phyloP scores from a whole-genome alignment of 2,329 filamentous ascomycete species.

The Phaeophleospora eucalypticola region DNA sequence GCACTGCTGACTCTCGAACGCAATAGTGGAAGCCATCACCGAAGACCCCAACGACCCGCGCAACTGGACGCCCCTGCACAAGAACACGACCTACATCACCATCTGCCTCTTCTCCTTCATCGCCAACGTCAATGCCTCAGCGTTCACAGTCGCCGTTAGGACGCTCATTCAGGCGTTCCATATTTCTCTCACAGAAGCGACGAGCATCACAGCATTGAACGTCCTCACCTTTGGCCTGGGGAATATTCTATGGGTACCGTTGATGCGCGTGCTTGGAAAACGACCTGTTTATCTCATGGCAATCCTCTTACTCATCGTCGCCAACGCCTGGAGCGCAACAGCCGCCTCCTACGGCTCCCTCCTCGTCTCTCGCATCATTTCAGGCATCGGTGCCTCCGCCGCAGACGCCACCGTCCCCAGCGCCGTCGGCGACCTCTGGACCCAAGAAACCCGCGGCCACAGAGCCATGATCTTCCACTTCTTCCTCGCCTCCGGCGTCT shows the following conservation, averaged over 20 bases:
- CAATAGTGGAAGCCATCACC: background rate
- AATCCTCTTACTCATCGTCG: conserved; percentile 30
- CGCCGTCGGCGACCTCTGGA: conserved; percentile 37
- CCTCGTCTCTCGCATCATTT: conserved; percentile 24
- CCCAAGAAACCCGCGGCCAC: conserved; percentile 33
- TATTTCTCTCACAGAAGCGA: conserved; percentile 20
- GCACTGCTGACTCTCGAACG: background rate
- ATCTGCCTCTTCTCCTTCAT: conserved; percentile 40
- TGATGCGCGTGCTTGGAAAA: conserved; percentile 34
- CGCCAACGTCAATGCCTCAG: conserved; percentile 38
- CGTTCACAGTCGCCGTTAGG: conserved; percentile 37
- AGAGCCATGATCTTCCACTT: conserved; percentile 39
- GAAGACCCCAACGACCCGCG: conserved; percentile 23
- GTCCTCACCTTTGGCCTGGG: conserved; percentile 30
- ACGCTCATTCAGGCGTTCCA: conserved; percentile 32
- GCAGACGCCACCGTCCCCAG: conserved; percentile 37
- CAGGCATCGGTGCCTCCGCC: conserved; percentile 30
- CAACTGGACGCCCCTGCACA: conserved; percentile 16
- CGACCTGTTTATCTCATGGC: conserved; percentile 37
- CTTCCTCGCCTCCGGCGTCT: conserved; percentile 35
- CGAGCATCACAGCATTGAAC: conserved; percentile 27
- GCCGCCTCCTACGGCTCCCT: conserved; percentile 26
- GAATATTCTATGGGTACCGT: conserved; percentile 32
- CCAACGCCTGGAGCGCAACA: conserved; percentile 35
- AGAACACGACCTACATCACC: conserved; percentile 31